Evolutionary conservation across 192 early-diverging fungal species (phyloP), one percentile per base, ranked within the genome.

Genomic region (Entomortierella chlamydospora): DNA sequence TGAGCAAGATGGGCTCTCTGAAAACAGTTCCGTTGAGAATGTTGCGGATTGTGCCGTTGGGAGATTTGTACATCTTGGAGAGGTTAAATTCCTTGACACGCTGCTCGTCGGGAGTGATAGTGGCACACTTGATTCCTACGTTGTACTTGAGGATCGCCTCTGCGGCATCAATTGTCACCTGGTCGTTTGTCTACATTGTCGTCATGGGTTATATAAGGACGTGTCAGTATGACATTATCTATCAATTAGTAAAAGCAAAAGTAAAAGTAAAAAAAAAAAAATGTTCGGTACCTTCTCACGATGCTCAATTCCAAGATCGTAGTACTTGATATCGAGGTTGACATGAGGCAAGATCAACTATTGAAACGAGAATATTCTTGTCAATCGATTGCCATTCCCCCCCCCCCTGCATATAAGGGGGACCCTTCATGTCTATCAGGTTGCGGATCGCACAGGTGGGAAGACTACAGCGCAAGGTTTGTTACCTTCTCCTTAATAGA

Each of bases 41-140:
- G 86, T 98, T 98, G 64, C 97, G 89, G 80, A 98, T 96, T 53
- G 96, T 97, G 58, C 92, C 97, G 84, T 98, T 98, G 76, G 97
- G 97, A 30, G 93, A 95, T 84, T 89, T 96, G 95, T 96, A 99
- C 94, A 97, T 99, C 82, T 96, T 71, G 87, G 97, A 94, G 61
- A 99, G 87, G 58, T 92, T 91, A 78, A 96, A 99, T 82, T 98
- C 96, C 76, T 96, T 87, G 59, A 99, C 96, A 76, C 97, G 94
- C 20, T 87, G 91, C 67, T 94, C 93, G 81, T 99, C 97, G 28
- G 97, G 96, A n/a, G 97, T 99, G 78, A 99, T 99, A 47, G 97
- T 99, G n/a, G 97, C 97, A 82, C 97, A 99, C 87, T 99, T 99
- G 85, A 99, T 99, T 61, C 96, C 92, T 25, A 96, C 97, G 83